Evolutionary conservation across 2,329 filamentous ascomycete genomes (phyloP).

Genomic region (Zasmidium cellare): DNA sequence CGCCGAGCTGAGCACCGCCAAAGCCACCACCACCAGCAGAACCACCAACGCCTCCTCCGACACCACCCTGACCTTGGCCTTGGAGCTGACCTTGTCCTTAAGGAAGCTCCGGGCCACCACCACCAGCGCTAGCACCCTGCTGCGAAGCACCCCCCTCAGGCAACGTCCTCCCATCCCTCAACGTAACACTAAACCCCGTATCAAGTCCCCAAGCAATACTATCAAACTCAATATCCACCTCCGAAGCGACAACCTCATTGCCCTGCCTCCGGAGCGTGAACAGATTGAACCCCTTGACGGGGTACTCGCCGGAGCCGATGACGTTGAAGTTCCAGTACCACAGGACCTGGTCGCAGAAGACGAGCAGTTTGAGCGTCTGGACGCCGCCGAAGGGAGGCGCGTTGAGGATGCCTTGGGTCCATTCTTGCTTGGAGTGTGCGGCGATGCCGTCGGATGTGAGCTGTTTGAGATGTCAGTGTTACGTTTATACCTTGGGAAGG

Average conservation of each 20-base stretch:
- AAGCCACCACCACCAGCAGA: too few species aligned
- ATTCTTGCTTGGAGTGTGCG: constrained; percentile 11
- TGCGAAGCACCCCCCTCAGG: neutral
- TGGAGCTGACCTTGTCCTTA: too few species aligned
- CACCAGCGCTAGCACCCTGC: neutral
- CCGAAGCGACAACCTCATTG: neutral
- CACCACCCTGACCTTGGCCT: too few species aligned
- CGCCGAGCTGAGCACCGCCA: too few species aligned
- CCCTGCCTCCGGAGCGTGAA: constrained; percentile 5
- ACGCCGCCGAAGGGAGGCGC: neutral
- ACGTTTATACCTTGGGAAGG: too few species aligned
- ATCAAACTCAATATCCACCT: constrained; percentile 8
- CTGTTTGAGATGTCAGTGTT: neutral
- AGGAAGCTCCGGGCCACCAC: neutral
- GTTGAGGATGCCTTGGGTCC: constrained; percentile 8
- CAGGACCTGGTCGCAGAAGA: constrained; percentile 16
- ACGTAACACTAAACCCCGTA: neutral
- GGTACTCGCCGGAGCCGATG: constrained; percentile 13
- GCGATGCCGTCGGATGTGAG: constrained; percentile 2
- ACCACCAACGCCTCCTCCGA: too few species aligned
- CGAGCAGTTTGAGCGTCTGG: constrained; percentile 11
- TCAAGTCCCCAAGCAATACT: constrained; percentile 11
- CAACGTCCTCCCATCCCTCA: neutral
- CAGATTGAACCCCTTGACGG: constrained; percentile 18
- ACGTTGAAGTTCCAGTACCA: constrained; percentile 18